phyloP scores from a whole-genome alignment of 345 rosid species.

The Alliaria petiolata region DNA sequence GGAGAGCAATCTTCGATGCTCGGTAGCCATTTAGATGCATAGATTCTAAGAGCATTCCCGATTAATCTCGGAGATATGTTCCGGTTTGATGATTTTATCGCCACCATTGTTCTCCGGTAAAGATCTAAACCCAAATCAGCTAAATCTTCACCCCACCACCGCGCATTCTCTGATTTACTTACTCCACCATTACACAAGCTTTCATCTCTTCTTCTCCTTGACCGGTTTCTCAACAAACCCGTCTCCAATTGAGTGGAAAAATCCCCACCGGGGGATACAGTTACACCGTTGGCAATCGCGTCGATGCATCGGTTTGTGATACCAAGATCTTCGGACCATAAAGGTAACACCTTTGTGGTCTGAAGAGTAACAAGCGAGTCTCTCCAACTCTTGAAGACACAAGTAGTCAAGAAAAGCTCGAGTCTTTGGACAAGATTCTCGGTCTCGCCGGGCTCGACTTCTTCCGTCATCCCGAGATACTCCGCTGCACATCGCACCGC shows the following conservation, averaged over 20 bases:
- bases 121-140: conserved; percentile 83
- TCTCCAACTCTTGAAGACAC: conserved; percentile 80
- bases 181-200: conserved; percentile 66
- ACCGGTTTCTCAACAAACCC: conserved; percentile 70
- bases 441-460: conserved; percentile 54
- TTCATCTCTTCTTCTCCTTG: conserved; percentile 71
- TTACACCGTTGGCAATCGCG: conserved; percentile 59
- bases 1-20: conserved; percentile 35
- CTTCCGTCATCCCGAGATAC: conserved; percentile 89
- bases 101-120: conserved; percentile 75
- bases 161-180: conserved; percentile 39
- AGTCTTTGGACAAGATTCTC: conserved; percentile 81
- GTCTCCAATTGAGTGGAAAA: conserved; percentile 11
- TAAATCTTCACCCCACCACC: conserved; percentile 97
- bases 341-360: conserved; percentile 60
- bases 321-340: conserved; percentile 81
- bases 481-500: conserved; percentile 83
- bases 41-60: conserved; percentile 75
- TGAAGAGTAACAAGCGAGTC: conserved; percentile 75
- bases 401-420: conserved; percentile 75
- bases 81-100: conserved; percentile 64
- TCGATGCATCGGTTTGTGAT: conserved; percentile 82
- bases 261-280: conserved; percentile 52
- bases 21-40: conserved; percentile 73
- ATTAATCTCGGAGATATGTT: conserved; percentile 51